Evolutionary conservation across 2,329 filamentous ascomycete species (phyloP).

Genomic region (Alternaria sp.): DNA sequence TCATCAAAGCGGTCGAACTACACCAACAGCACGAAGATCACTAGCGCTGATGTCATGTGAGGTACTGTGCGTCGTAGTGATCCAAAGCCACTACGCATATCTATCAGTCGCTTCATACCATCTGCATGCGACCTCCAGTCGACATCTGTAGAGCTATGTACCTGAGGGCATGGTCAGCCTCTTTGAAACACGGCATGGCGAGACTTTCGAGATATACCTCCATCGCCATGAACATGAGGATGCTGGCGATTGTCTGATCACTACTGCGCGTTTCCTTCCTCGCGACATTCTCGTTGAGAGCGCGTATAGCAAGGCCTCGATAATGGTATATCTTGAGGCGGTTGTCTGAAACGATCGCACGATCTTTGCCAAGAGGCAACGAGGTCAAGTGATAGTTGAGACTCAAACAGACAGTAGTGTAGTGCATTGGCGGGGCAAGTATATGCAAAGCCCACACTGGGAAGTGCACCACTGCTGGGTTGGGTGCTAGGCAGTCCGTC

Average conservation of each 20-base stretch:
- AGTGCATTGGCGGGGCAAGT: background rate
- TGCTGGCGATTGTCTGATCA: background rate
- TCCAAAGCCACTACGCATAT: background rate
- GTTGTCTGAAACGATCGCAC: fast-evolving
- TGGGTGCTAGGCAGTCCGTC: background rate
- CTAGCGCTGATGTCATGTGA: background rate
- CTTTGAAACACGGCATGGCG: no score
- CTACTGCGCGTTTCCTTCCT: background rate
- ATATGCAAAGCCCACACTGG: background rate
- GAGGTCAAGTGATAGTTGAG: background rate
- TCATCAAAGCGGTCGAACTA: background rate
- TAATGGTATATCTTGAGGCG: background rate
- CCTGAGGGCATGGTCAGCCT: background rate
- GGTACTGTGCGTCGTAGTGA: background rate
- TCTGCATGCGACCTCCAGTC: background rate
- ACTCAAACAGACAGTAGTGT: background rate
- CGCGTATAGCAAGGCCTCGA: background rate
- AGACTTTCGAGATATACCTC: no score
- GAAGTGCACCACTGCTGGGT: background rate
- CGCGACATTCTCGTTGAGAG: background rate
- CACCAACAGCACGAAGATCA: background rate
- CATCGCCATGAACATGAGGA: background rate
- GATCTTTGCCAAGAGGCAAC: background rate
- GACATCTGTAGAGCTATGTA: background rate
- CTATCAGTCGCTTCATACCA: background rate